Evolutionary conservation across 768 basidiomycete species (phyloP).

Genomic region (Boletus pseudopeckii): DNA sequence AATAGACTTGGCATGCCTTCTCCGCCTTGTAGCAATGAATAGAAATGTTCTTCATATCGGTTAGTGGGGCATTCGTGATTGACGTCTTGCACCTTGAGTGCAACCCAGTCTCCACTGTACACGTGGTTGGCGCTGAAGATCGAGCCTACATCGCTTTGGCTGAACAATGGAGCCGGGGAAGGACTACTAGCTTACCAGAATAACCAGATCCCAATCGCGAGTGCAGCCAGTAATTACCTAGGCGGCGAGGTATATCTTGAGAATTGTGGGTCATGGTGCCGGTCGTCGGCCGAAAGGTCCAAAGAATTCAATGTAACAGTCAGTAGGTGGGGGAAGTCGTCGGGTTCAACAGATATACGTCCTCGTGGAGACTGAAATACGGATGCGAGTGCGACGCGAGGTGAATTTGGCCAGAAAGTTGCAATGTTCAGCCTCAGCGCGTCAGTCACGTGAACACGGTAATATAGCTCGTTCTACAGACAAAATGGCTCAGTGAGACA

Average conservation of each 20-base stretch:
- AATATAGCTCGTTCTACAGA: background rate
- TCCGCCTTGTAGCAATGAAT: conserved; percentile 68
- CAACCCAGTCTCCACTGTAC: conserved; percentile 56
- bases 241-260: conserved; percentile 30
- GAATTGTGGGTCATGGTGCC: conserved; percentile 9
- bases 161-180: background rate
- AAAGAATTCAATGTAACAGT: background rate
- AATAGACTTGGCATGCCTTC: conserved; percentile 73
- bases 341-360: background rate
- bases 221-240: conserved; percentile 62
- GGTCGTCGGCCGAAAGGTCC: background rate
- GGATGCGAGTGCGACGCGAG: background rate
- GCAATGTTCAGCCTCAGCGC: conserved; percentile 16
- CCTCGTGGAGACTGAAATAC: background rate
- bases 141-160: conserved; percentile 46
- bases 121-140: conserved; percentile 64
- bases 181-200: conserved; percentile 47
- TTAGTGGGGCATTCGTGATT: conserved; percentile 78
- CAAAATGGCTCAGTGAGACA: background rate
- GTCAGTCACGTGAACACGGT: conserved; percentile 26
- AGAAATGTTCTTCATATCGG: conserved; percentile 63
- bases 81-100: conserved; percentile 68
- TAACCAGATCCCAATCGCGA: conserved; percentile 67
- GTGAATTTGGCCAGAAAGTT: background rate
- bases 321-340: background rate